phyloP scores from a whole-genome alignment of 805 yeast species.

The Saccharomycopsis sp. region DNA sequence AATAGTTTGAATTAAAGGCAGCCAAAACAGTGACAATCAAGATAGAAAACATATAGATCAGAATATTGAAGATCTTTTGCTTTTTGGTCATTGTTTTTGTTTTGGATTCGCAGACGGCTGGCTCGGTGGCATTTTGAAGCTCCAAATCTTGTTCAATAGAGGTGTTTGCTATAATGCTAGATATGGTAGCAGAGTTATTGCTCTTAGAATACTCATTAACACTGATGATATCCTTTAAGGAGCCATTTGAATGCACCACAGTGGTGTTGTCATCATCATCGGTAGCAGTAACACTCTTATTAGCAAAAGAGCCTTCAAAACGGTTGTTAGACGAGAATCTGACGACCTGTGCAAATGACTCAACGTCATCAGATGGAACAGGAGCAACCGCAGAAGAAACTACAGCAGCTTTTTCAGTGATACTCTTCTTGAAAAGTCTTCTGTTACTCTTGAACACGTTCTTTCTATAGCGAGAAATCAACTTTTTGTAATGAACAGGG shows the following conservation, averaged over 20 bases:
- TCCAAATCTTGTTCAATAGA: background rate
- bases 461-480: background rate
- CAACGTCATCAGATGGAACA: background rate
- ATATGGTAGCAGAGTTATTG: background rate
- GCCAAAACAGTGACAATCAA: constrained; percentile 16
- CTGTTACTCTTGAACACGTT: background rate
- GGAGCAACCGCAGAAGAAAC: background rate
- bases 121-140: background rate
- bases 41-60: constrained; percentile 10
- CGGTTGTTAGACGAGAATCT: constrained; percentile 11
- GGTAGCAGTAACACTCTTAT: background rate
- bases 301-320: constrained; percentile 2
- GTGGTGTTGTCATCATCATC: background rate
- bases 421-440: background rate
- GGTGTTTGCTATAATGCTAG: background rate
- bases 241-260: background rate
- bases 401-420: background rate
- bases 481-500: constrained; percentile 16
- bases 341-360: constrained; percentile 7
- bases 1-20: constrained; percentile 18
- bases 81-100: background rate
- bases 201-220: background rate
- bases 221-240: background rate
- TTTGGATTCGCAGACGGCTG: background rate
- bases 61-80: background rate